Conservation (phyloP, 2,329 filamentous ascomycete genomes). For the Penicillium oxalicum region DNA sequence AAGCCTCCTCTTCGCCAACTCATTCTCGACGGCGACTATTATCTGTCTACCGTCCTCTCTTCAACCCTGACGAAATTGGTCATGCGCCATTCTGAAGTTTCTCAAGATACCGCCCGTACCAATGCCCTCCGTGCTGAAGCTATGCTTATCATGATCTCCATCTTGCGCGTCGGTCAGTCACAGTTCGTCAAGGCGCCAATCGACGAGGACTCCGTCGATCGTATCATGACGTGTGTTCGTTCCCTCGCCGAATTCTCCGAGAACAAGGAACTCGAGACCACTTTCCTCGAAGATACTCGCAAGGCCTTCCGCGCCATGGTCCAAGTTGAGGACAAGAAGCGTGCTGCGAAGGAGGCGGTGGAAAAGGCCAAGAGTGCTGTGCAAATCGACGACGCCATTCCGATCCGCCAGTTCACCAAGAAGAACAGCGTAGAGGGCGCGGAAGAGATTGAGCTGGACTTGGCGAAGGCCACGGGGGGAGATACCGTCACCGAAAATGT, state of each 20-base stretch:
- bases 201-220: conserved; percentile 95
- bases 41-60: conserved; percentile 88
- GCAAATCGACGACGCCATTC: conserved; percentile 91
- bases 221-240: conserved; percentile 95
- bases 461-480: conserved; percentile 90
- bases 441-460: conserved; percentile 80
- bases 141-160: conserved; percentile 99
- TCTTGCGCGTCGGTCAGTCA: conserved; percentile 96
- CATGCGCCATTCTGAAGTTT: conserved; percentile 94
- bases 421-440: conserved; percentile 76
- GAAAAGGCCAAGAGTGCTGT: conserved; percentile 91
- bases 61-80: conserved; percentile 95
- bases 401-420: conserved; percentile 87
- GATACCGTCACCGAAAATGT: conserved; percentile 79
- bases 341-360: conserved; percentile 84
- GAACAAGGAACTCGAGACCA: conserved; percentile 83
- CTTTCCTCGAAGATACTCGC: conserved; percentile 89
- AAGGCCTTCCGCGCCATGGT: conserved; percentile 98
- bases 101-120: conserved; percentile 74
- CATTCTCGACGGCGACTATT: conserved; percentile 96
- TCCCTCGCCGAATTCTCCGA: conserved; percentile 84
- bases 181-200: conserved; percentile 97
- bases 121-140: conserved; percentile 93
- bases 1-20: conserved; percentile 92
- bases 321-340: conserved; percentile 94